Conservation (phyloP, 371 early-diverging fungal species). For the Cokeromyces recurvatus region DNA sequence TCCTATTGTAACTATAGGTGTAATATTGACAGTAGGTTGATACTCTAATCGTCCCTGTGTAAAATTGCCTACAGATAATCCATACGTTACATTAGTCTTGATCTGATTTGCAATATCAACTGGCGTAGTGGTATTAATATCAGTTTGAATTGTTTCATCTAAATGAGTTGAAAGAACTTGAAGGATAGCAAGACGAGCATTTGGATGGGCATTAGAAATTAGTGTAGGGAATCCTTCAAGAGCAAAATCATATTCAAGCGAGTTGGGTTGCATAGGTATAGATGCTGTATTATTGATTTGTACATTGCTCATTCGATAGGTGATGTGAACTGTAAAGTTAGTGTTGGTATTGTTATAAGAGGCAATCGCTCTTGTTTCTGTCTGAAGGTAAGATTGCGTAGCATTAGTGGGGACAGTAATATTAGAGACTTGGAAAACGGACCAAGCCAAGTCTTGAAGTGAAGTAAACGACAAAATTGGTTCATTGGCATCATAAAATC, state of each 20-base stretch:
- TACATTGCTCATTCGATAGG: conserved; percentile 31
- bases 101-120: conserved; percentile 29
- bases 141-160: conserved; percentile 9
- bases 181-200: conserved; percentile 22
- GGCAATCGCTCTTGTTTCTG: conserved; percentile 23
- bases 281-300: conserved; percentile 41
- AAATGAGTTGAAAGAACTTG: conserved; percentile 17
- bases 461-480: conserved; percentile 21
- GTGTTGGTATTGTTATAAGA: conserved; percentile 18
- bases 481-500: conserved; percentile 35
- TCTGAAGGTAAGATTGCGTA: conserved; percentile 25
- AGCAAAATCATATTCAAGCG: conserved; percentile 34
- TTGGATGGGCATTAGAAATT: conserved; percentile 3
- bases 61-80: conserved; percentile 37
- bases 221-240: conserved; percentile 21
- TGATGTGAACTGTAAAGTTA: conserved; percentile 23
- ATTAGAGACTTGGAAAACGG: conserved; percentile 29
- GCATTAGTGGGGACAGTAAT: conserved; percentile 26
- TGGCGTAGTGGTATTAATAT: conserved; percentile 47
- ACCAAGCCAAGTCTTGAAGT: conserved; percentile 27
- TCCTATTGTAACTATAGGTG: conserved; percentile 28
- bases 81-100: conserved; percentile 40
- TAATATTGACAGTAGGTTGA: conserved; percentile 24
- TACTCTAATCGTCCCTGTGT: conserved; percentile 42
- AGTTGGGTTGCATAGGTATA: conserved; percentile 35